Percentiles rank a stretch among this genome's conserved stretches.
Conservation (phyloP, 164 flowering plant species). For the Hamamelis virginiana region DNA sequence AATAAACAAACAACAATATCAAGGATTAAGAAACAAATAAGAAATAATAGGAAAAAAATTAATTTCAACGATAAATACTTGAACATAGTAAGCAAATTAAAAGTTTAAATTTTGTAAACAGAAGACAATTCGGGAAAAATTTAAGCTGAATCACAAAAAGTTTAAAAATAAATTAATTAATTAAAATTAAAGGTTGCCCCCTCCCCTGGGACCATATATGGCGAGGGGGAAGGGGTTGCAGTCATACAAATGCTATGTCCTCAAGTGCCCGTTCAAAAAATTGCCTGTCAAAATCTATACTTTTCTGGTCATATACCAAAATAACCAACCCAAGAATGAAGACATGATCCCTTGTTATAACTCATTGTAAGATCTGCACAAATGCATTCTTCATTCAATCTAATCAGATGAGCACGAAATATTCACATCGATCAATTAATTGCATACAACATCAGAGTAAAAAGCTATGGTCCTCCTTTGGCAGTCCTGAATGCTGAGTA, state of each 20-base stretch:
- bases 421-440: slow-evolving; percentile 33
- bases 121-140: too few species aligned
- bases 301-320: background rate
- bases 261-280: background rate
- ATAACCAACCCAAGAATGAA: background rate
- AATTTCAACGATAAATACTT: too few species aligned
- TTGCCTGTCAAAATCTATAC: background rate
- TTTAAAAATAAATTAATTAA: too few species aligned
- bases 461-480: slow-evolving; percentile 85
- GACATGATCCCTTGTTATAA: background rate
- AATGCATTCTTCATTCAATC: background rate
- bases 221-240: too few species aligned
- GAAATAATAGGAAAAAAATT: too few species aligned
- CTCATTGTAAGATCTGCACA: background rate
- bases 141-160: too few species aligned
- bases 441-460: slow-evolving; percentile 89
- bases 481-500: slow-evolving; percentile 68
- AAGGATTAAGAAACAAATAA: too few species aligned
- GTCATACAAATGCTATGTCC: background rate
- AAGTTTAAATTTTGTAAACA: too few species aligned
- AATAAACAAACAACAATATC: too few species aligned
- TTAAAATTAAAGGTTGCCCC: too few species aligned
- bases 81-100: too few species aligned
- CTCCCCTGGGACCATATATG: too few species aligned
- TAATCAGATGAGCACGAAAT: background rate